Evolutionary conservation across 1,284 basidiomycete genomes (phyloP).

Genomic region (Austropuccinia psidii): DNA sequence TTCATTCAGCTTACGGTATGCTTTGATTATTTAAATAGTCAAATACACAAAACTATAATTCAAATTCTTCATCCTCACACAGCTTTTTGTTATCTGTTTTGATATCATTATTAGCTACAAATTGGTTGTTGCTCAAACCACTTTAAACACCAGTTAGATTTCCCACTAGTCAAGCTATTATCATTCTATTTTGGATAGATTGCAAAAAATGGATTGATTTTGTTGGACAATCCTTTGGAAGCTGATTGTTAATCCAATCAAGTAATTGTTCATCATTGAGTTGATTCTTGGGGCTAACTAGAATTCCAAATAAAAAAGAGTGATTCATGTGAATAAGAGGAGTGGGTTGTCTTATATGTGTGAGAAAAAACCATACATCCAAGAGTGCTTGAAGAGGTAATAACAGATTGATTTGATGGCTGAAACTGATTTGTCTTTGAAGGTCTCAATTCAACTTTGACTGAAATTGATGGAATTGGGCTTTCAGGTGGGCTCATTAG

Average conservation of each 20-base stretch:
- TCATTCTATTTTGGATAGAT: constrained; percentile 39
- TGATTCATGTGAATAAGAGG: no score
- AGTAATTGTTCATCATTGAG: constrained; percentile 57
- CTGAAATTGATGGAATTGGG: constrained; percentile 41
- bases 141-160: constrained; percentile 17
- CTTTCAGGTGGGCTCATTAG: constrained; percentile 44
- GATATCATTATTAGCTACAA: constrained; percentile 25
- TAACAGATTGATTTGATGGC: constrained; percentile 39
- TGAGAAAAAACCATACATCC: no score
- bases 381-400: constrained; percentile 7
- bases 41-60: constrained; percentile 23
- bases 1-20: constrained; percentile 32
- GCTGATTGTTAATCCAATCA: constrained; percentile 68
- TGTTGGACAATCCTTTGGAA: constrained; percentile 33
- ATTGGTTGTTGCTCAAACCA: constrained; percentile 36
- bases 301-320: no score
- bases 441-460: constrained; percentile 44
- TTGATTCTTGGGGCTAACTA: no score
- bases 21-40: constrained; percentile 18
- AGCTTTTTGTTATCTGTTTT: no score
- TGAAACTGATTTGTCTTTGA: constrained; percentile 41
- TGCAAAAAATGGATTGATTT: constrained; percentile 37
- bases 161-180: constrained; percentile 34
- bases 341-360: no score
- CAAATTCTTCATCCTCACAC: constrained; percentile 39